These are phyloP conservation scores for Globisporangium echinulatum DNA, from an alignment of 352 stramenopile species.

Conservation along the genomic window DNA sequence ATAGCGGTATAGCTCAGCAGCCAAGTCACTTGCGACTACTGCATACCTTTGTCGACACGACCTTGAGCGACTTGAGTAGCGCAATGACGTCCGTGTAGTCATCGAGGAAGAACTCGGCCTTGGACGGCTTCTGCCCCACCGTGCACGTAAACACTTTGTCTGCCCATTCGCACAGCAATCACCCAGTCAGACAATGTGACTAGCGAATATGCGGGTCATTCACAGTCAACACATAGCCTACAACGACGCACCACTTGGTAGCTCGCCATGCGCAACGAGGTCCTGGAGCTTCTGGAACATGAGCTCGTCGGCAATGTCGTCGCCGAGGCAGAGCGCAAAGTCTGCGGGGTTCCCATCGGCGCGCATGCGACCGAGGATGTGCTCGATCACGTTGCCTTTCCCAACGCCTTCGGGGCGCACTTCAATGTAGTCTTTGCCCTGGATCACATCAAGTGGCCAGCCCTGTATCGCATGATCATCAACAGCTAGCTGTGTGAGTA, in stretches of 20 bases:
- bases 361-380: constrained; percentile 85
- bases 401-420: constrained; percentile 95
- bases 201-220: no score
- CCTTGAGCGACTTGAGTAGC: constrained; percentile 79
- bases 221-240: neutral
- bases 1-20: neutral
- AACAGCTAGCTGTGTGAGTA: neutral
- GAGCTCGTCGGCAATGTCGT: constrained; percentile 98
- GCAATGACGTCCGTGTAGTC: constrained; percentile 94
- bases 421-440: constrained; percentile 96
- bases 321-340: constrained; percentile 96
- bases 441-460: constrained; percentile 73
- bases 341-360: constrained; percentile 78
- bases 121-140: constrained; percentile 97
- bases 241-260: constrained; percentile 32
- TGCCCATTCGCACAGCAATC: constrained; percentile 12
- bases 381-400: constrained; percentile 93
- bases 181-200: no score
- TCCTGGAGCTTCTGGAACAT: constrained; percentile 89
- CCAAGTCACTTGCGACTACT: neutral
- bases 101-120: constrained; percentile 95
- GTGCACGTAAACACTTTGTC: constrained; percentile 93
- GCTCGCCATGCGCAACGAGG: constrained; percentile 28
- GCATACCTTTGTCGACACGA: constrained; percentile 67
- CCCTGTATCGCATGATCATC: constrained; percentile 16